Conservation (phyloP, 306 rosid genomes). For the Rosa multiflora region DNA sequence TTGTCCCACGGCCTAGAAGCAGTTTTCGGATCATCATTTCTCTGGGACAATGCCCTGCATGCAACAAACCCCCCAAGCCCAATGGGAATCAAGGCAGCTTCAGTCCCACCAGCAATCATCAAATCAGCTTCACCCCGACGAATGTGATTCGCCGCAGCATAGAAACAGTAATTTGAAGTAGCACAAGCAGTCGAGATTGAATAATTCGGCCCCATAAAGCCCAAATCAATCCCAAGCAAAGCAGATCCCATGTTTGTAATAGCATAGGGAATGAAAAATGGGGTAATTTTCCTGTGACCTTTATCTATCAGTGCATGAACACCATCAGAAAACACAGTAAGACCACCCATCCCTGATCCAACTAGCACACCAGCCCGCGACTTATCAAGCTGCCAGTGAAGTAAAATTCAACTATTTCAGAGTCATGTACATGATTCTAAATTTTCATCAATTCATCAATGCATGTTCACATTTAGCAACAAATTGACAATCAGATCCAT, state of each 20-base stretch:
- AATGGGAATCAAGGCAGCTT: constrained; percentile 91
- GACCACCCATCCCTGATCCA: constrained; percentile 98
- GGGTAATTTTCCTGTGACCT: constrained; percentile 85
- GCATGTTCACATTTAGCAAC: constrained; percentile 11
- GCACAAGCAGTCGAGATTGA: constrained; percentile 99
- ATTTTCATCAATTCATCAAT: neutral
- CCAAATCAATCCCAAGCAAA: constrained; percentile 86
- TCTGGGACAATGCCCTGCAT: constrained; percentile 93
- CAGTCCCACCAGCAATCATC: constrained; percentile 98
- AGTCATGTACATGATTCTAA: neutral
- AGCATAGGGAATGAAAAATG: constrained; percentile 92
- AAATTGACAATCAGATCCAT: constrained; percentile 12
- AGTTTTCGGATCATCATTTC: constrained; percentile 94
- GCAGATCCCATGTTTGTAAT: constrained; percentile 98
- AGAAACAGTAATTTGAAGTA: constrained; percentile 92
- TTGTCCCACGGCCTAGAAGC: constrained; percentile 99
- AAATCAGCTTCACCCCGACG: constrained; percentile 99
- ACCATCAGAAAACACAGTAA: constrained; percentile 83
- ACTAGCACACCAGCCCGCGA: constrained; percentile 86
- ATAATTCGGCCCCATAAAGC: constrained; percentile 95
- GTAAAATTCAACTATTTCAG: constrained; percentile 12
- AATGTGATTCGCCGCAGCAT: constrained; percentile 94
- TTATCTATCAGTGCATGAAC: constrained; percentile 77
- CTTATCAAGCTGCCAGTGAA: constrained; percentile 65
- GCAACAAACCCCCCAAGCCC: constrained; percentile 97